Conservation (phyloP, 2,329 filamentous ascomycete genomes). For the Penicillium polonicum region DNA sequence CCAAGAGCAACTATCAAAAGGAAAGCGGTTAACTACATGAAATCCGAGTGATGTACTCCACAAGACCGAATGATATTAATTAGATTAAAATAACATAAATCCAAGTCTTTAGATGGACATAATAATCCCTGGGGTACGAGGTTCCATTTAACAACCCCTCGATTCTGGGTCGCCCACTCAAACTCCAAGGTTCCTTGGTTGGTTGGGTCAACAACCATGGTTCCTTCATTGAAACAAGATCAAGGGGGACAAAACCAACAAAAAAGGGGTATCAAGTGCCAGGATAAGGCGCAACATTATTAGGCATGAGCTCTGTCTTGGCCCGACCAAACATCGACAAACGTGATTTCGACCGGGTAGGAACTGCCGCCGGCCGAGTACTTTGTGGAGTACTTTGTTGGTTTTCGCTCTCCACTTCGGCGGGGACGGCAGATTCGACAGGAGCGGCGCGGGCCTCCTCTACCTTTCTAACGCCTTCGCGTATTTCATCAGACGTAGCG, state of each 20-base stretch:
- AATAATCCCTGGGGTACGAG: background rate
- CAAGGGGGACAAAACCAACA: background rate
- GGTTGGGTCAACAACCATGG: background rate
- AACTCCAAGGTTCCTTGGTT: background rate
- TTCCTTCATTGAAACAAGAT: background rate
- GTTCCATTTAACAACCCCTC: background rate
- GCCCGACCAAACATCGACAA: slow-evolving; percentile 31
- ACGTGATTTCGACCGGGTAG: slow-evolving; percentile 33
- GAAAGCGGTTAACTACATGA: slow-evolving; percentile 1
- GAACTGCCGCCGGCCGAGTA: slow-evolving; percentile 17
- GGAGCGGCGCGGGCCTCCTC: slow-evolving; percentile 34
- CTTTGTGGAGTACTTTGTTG: background rate
- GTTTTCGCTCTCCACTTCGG: slow-evolving; percentile 11
- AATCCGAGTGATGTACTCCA: background rate
- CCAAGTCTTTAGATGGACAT: background rate
- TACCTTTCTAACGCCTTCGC: slow-evolving; percentile 42
- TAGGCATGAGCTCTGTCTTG: slow-evolving; percentile 21
- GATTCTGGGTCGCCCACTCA: background rate
- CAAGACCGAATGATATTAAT: background rate
- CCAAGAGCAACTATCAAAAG: slow-evolving; percentile 1
- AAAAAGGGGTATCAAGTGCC: slow-evolving; percentile 29
- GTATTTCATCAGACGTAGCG: slow-evolving; percentile 41
- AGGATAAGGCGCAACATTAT: slow-evolving; percentile 35
- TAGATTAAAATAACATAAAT: background rate
- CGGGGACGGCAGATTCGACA: slow-evolving; percentile 15